Conservation (phyloP, 352 stramenopile genomes). For the Pythium grandisporangium region DNA sequence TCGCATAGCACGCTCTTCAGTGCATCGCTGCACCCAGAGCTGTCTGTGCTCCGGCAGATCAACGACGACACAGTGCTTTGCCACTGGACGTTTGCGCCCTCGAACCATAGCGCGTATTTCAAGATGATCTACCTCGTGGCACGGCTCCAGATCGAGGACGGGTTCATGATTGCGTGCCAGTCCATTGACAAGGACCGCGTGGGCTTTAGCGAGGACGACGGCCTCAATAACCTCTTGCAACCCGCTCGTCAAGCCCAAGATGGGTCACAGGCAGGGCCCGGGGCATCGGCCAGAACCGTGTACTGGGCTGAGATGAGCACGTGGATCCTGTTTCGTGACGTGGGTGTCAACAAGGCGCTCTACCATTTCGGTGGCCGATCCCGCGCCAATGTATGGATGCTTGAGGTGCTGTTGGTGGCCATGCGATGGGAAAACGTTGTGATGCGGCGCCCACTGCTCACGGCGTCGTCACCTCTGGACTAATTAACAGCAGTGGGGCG, state of each 20-base stretch:
- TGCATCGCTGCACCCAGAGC: background rate
- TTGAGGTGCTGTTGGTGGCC: slow-evolving; percentile 22
- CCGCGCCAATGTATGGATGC: slow-evolving; percentile 12
- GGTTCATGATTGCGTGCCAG: slow-evolving; percentile 2
- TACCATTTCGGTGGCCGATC: slow-evolving; percentile 3
- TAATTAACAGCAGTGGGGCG: too few relatives aligned
- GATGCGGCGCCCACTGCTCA: background rate
- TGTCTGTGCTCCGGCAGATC: slow-evolving; percentile 2
- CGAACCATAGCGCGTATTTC: background rate
- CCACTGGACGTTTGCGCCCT: slow-evolving; percentile 1
- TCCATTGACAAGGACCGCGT: slow-evolving; percentile 1
- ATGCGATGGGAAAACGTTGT: slow-evolving; percentile 20
- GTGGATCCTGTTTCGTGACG: slow-evolving; percentile 4
- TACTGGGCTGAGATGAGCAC: slow-evolving; percentile 2
- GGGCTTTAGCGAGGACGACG: slow-evolving; percentile 1
- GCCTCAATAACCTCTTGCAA: too few relatives aligned
- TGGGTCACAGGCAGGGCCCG: too few relatives aligned
- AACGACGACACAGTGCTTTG: slow-evolving; percentile 6
- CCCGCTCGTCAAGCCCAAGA: too few relatives aligned
- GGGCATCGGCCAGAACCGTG: background rate
- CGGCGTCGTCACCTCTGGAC: too few relatives aligned
- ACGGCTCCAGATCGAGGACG: background rate
- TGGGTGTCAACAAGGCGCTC: background rate
- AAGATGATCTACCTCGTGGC: slow-evolving; percentile 3
- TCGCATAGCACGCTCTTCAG: slow-evolving; percentile 5